phyloP scores from a whole-genome alignment of 208 protist genomes.

The Crithidia brevicula region DNA sequence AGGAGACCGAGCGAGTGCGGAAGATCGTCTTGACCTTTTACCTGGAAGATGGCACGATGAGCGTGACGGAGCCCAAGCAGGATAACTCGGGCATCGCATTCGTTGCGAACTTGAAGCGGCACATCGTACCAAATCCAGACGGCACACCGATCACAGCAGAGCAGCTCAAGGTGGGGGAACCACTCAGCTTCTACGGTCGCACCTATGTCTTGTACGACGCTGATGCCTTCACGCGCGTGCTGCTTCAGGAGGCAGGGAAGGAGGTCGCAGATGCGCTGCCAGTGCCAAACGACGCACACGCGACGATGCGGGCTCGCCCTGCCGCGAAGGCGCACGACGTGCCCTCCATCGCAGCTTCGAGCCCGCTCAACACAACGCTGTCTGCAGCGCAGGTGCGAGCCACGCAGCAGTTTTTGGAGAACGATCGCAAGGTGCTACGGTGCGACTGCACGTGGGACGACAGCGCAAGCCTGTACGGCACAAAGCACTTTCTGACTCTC shows the following conservation, averaged over 20 bases:
- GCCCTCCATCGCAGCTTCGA: slow-evolving; percentile 78
- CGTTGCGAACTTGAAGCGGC: slow-evolving; percentile 91
- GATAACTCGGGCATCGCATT: slow-evolving; percentile 97
- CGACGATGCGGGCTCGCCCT: slow-evolving; percentile 40
- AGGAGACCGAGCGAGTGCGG: slow-evolving; percentile 93
- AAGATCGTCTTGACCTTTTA: slow-evolving; percentile 93
- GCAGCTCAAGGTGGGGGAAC: slow-evolving; percentile 88
- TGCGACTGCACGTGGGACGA: slow-evolving; percentile 98
- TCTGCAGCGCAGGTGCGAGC: slow-evolving; percentile 85
- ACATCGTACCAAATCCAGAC: slow-evolving; percentile 84
- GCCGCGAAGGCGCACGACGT: slow-evolving; percentile 75
- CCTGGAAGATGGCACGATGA: slow-evolving; percentile 97
- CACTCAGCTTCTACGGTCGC: slow-evolving; percentile 93
- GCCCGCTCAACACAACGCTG: slow-evolving; percentile 70
- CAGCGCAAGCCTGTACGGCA: slow-evolving; percentile 84
- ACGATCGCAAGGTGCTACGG: slow-evolving; percentile 97
- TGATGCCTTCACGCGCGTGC: slow-evolving; percentile 94
- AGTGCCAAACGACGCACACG: slow-evolving; percentile 82
- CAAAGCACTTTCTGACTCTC: slow-evolving; percentile 93
- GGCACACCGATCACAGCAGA: slow-evolving; percentile 78
- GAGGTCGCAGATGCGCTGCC: slow-evolving; percentile 53
- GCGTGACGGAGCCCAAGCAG: slow-evolving; percentile 91
- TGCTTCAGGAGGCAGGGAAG: slow-evolving; percentile 70
- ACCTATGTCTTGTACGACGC: slow-evolving; percentile 94
- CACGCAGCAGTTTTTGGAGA: slow-evolving; percentile 91